These are phyloP conservation scores for Pichia paraexigua DNA, from an alignment of 805 yeast genomes.

Conservation along the genomic window DNA sequence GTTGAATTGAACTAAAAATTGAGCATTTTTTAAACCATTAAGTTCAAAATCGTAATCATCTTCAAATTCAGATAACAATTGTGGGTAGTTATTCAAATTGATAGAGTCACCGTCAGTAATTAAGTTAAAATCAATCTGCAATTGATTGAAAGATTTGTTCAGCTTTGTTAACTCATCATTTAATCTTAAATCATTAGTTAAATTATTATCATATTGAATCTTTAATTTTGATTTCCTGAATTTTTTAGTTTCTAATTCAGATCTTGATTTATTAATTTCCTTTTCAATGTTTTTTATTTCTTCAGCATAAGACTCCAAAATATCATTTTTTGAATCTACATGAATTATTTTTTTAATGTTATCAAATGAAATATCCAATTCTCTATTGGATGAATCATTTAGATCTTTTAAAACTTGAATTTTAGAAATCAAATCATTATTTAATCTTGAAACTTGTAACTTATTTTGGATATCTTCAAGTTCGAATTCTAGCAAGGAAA, in stretches of 20 bases:
- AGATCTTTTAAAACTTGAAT: slow-evolving; percentile 25
- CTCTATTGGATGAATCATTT: slow-evolving; percentile 10
- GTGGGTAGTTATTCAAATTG: slow-evolving; percentile 42
- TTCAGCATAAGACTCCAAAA: slow-evolving; percentile 1
- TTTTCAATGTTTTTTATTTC: slow-evolving; percentile 6
- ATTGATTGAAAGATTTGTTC: background rate
- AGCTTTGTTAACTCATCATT: background rate
- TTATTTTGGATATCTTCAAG: slow-evolving; percentile 47
- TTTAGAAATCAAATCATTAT: slow-evolving; percentile 52
- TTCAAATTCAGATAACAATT: slow-evolving; percentile 44
- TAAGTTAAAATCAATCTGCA: slow-evolving; percentile 11
- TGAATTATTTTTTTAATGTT: slow-evolving; percentile 6
- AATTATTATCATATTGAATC: background rate
- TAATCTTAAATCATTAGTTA: background rate
- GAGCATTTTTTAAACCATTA: slow-evolving; percentile 59
- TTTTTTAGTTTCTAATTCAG: slow-evolving; percentile 10
- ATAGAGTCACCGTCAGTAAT: slow-evolving; percentile 30
- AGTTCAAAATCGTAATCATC: slow-evolving; percentile 51
- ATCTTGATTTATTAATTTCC: slow-evolving; percentile 7
- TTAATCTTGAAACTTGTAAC: slow-evolving; percentile 44
- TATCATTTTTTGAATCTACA: slow-evolving; percentile 9
- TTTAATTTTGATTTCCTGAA: slow-evolving; percentile 7
- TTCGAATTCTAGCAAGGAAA: slow-evolving; percentile 33
- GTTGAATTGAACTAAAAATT: slow-evolving; percentile 65
- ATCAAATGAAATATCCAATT: slow-evolving; percentile 12